Conservation (phyloP, 2,329 filamentous ascomycete genomes). For the Trichoderma sp. region DNA sequence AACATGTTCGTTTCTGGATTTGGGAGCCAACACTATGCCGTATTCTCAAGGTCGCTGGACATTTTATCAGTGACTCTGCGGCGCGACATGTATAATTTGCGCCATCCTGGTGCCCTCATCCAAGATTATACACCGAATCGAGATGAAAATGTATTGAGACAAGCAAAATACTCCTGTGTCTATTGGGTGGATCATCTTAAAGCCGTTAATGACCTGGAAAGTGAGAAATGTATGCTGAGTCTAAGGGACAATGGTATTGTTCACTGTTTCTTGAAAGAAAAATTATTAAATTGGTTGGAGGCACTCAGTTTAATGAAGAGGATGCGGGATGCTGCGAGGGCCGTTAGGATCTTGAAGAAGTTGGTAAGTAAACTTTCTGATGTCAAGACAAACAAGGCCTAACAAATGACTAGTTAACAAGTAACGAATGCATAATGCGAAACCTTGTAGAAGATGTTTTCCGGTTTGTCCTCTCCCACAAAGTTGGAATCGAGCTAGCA, state of each 20-base stretch:
- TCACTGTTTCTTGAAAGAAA: slow-evolving; percentile 34
- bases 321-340: slow-evolving; percentile 24
- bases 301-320: slow-evolving; percentile 35
- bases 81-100: slow-evolving; percentile 29
- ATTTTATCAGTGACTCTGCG: slow-evolving; percentile 18
- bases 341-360: slow-evolving; percentile 12
- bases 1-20: slow-evolving; percentile 26
- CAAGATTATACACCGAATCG: not conserved
- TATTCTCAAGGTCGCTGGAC: not conserved
- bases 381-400: not conserved
- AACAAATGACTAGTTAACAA: not conserved
- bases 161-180: slow-evolving; percentile 23
- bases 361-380: slow-evolving; percentile 7
- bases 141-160: slow-evolving; percentile 15
- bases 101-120: slow-evolving; percentile 4
- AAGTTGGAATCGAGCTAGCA: slow-evolving; percentile 27
- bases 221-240: not conserved
- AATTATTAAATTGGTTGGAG: slow-evolving; percentile 44
- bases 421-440: not conserved
- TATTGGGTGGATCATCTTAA: slow-evolving; percentile 26
- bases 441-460: slow-evolving; percentile 29
- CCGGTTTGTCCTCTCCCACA: slow-evolving; percentile 29
- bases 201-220: not conserved
- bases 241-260: slow-evolving; percentile 16
- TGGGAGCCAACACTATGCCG: not conserved